A percentile compares a stretch with the other conserved stretches of the same genome.
Conservation (phyloP, 2,329 filamentous ascomycete species). For the Trematosphaeria pertusa region DNA sequence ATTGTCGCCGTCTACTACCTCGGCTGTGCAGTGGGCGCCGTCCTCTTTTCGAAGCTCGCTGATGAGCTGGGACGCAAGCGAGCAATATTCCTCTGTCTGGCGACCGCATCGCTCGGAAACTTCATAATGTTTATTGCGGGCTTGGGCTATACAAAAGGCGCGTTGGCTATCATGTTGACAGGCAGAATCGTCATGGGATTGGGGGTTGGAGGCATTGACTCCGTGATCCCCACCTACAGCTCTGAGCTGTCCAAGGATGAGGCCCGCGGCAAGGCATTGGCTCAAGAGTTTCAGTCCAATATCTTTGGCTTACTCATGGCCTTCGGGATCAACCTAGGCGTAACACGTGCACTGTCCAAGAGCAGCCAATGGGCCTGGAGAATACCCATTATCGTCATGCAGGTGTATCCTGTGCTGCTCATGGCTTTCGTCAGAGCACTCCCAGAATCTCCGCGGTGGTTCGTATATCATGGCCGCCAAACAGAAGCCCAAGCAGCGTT, state of each 20-base stretch:
- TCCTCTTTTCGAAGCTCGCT: constrained; percentile 63
- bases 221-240: constrained; percentile 66
- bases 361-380: constrained; percentile 68
- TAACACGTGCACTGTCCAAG: constrained; percentile 63
- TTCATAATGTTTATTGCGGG: constrained; percentile 67
- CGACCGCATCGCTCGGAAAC: constrained; percentile 62
- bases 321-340: constrained; percentile 64
- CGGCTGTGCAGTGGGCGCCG: constrained; percentile 64
- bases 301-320: constrained; percentile 69
- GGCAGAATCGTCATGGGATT: constrained; percentile 63
- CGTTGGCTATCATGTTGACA: constrained; percentile 58
- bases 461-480: constrained; percentile 58
- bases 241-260: constrained; percentile 65
- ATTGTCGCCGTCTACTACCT: constrained; percentile 69
- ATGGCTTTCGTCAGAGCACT: constrained; percentile 60
- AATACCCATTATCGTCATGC: constrained; percentile 67
- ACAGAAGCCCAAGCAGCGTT: constrained; percentile 61
- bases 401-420: constrained; percentile 63
- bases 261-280: constrained; percentile 63
- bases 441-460: constrained; percentile 66
- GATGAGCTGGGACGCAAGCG: constrained; percentile 63
- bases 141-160: constrained; percentile 51
- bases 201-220: constrained; percentile 67
- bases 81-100: constrained; percentile 63
- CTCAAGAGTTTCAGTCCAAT: constrained; percentile 70